These are phyloP conservation scores for Streptanthus diversifolius DNA, from an alignment of 345 rosid species.

Conservation along the genomic window DNA sequence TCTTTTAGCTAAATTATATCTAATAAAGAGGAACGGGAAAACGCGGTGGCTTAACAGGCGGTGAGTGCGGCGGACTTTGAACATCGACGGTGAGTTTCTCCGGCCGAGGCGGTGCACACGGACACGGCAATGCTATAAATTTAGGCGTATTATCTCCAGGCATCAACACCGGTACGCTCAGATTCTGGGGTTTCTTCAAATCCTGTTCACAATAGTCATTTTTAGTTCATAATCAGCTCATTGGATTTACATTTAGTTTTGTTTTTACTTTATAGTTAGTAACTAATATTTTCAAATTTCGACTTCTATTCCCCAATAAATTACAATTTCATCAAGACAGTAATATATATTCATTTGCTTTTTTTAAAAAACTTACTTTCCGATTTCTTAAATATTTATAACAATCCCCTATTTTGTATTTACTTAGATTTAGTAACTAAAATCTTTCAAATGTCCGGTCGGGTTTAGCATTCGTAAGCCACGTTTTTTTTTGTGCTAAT, in stretches of 20 bases:
- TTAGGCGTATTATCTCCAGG: slow-evolving; percentile 85
- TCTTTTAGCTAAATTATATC: slow-evolving; percentile 20
- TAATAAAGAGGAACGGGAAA: slow-evolving; percentile 71
- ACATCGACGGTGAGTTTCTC: slow-evolving; percentile 42
- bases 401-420: background rate
- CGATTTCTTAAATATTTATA: background rate
- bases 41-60: slow-evolving; percentile 47
- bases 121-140: slow-evolving; percentile 92
- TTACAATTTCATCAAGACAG: background rate
- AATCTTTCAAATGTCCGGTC: background rate
- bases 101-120: slow-evolving; percentile 58
- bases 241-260: background rate
- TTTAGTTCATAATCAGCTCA: background rate
- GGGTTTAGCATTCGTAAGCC: background rate
- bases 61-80: slow-evolving; percentile 40
- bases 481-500: too few species aligned
- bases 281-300: background rate
- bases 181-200: slow-evolving; percentile 41
- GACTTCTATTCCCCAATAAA: background rate
- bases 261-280: background rate
- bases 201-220: slow-evolving; percentile 36
- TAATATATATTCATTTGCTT: background rate
- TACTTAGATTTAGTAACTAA: background rate
- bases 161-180: slow-evolving; percentile 85
- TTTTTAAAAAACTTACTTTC: background rate